Base-by-base conservation (phyloP, 192 early-diverging fungal species). In the Chytriomyces confervae region DNA sequence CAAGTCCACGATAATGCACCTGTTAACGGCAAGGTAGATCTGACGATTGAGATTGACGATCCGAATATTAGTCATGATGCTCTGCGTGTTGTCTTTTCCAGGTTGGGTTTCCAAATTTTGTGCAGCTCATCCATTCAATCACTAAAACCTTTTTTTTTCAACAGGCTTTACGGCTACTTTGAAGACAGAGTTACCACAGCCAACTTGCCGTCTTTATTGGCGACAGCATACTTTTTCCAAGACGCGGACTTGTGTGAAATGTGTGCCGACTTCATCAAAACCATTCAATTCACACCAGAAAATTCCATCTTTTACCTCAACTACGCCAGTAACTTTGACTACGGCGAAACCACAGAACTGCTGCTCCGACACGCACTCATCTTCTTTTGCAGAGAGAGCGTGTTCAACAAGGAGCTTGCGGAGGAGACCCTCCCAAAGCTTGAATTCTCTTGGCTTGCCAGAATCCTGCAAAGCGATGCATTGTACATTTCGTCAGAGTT, bases 311-410 rank as follows among this genome's bases (percentile, higher is more conserved):
- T 77, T 24, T 85, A 85, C 74, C 47, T 86, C 7, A 61, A 60
- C 3, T 86, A 85, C 47, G 50, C 71, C 49, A 79, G 77, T 36
- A 57, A 36, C 9, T 82, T 61, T 45, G 84, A 77, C 73, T 84
- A 86, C 72, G 85, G 85, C 61, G 64, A 66, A 49, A 65, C 74
- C 47, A 80, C 83, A 5, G 79, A 78, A 5, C 61, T 74, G 8
- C 80, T 86, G 16, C 48, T 81, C 20, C 81, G 84, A n/a, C 77
- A 69, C 16, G 69, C 65, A 62, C 62, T 86, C 60, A 81, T 66
- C 5, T 81, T 61, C 57, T 75, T 86, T 18, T 85, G 85, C 62
- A 76, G 83, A 24, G 81, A 86, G 11, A 82, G 81, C 57, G n/a
- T 45, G 4, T 24, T 47, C 27, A 70, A 75, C 46, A 61, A 79